These are phyloP conservation scores for Nakazawaea ishiwadae DNA, from an alignment of 805 yeast species.

Conservation along the genomic window DNA sequence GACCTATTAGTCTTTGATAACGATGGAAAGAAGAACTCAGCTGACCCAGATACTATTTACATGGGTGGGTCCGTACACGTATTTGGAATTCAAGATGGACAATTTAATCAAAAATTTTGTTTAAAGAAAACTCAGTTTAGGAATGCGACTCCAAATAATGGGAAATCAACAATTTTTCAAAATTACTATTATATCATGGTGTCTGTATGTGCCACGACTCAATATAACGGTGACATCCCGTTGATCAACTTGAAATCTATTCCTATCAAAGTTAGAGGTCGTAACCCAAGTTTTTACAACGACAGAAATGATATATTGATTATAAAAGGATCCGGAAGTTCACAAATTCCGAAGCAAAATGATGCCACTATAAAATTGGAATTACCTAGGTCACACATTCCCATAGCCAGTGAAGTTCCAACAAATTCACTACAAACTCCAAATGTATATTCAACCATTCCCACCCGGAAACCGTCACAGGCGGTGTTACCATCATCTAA, in stretches of 20 bases:
- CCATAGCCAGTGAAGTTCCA: too few species aligned
- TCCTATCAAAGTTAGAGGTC: slow-evolving; percentile 54
- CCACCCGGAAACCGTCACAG: too few species aligned
- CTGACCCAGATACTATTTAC: slow-evolving; percentile 9
- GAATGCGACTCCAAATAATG: slow-evolving; percentile 49
- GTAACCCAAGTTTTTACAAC: slow-evolving; percentile 57
- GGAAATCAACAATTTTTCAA: slow-evolving; percentile 36
- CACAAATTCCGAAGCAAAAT: too few species aligned
- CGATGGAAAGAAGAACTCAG: slow-evolving; percentile 14
- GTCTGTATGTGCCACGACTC: slow-evolving; percentile 9
- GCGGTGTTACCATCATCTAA: too few species aligned
- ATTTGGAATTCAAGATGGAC: too few species aligned
- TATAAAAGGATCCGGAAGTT: slow-evolving; percentile 13
- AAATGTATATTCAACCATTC: too few species aligned
- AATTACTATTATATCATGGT: slow-evolving; percentile 37
- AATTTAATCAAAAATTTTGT: too few species aligned
- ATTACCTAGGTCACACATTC: too few species aligned
- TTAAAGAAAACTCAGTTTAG: slow-evolving; percentile 42
- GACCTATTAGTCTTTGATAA: slow-evolving; percentile 28
- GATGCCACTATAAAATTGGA: too few species aligned
- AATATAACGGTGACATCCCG: slow-evolving; percentile 1
- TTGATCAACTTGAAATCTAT: slow-evolving; percentile 21
- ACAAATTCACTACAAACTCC: too few species aligned
- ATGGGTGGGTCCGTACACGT: slow-evolving; percentile 11
- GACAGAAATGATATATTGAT: slow-evolving; percentile 47